A percentile compares a stretch with the other conserved stretches of the same genome.
Evolutionary conservation across 768 basidiomycete species (phyloP).

Genomic region (Leccinum barrowsii): DNA sequence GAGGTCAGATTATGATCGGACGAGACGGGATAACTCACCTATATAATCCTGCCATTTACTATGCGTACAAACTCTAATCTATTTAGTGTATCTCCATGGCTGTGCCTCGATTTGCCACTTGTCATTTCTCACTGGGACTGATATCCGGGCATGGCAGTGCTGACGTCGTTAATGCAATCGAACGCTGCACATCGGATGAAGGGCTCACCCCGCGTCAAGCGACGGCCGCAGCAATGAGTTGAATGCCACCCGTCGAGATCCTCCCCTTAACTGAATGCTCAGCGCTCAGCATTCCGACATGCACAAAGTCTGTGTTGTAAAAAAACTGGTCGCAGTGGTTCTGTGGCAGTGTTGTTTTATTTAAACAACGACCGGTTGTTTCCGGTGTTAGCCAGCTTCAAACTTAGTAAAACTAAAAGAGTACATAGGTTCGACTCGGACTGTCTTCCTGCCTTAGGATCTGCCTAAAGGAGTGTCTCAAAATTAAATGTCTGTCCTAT

Average conservation of each 20-base stretch:
- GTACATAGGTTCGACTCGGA: too few relatives aligned
- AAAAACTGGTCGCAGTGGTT: constrained; percentile 19
- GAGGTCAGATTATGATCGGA: too few relatives aligned
- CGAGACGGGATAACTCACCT: too few relatives aligned
- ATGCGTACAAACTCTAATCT: not conserved
- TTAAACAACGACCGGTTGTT: too few relatives aligned
- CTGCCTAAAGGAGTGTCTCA: too few relatives aligned
- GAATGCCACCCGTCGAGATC: constrained; percentile 70
- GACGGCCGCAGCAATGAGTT: constrained; percentile 55
- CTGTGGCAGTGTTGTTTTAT: too few relatives aligned
- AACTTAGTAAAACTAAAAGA: too few relatives aligned
- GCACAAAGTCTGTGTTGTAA: constrained; percentile 38
- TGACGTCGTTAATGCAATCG: not conserved
- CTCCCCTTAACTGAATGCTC: constrained; percentile 49
- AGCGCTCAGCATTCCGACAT: constrained; percentile 28
- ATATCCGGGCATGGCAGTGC: constrained; percentile 30
- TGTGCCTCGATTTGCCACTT: not conserved
- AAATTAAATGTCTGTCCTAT: too few relatives aligned
- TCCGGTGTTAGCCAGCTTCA: too few relatives aligned
- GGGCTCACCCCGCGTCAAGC: constrained; percentile 60
- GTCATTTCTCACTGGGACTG: constrained; percentile 22
- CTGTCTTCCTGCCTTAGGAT: too few relatives aligned
- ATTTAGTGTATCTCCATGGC: not conserved
- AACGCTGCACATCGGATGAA: not conserved
- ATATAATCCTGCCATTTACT: too few relatives aligned